Base-by-base conservation (phyloP, 2,329 filamentous ascomycete genomes). In the Fusarium acutatum region DNA sequence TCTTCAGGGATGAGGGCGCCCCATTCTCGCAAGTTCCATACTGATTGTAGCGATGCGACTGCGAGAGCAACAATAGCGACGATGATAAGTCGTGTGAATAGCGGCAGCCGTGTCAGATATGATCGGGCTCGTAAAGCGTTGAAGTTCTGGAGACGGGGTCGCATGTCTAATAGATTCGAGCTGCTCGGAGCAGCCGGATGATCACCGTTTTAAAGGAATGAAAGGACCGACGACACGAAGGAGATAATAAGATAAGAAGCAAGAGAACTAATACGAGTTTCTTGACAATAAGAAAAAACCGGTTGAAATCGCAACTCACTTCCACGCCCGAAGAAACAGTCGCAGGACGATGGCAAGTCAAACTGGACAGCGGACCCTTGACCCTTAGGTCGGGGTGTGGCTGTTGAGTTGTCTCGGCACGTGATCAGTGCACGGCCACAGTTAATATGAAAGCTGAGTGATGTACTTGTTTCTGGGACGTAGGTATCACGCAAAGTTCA, bases 31-130 rank as follows among this genome's bases (percentile, higher is more conserved):
- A 97, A 81, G 80, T 93, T 88, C 90, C 92, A 95, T 14, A 91
- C 84, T 22, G 89, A 87, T 77, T 93, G 92, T 43, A 95, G 81
- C 49, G 91, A 88, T 12, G 92, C 85, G 40, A 94, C 77, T 90
- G 92, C 97, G 47, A 81, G 74, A 8, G 67, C 71, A 37, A 93
- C 79, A 64, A 97, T 93, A 49, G 91, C 83, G 8, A 91, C 78
- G 26, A 95, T 81, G 20, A 95, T 88, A 24, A 88, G 82, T 57
- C 95, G 90, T 32, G 96, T 98, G 80, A 96, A 95, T 4, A 98
- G 86, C 40, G 96, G 96, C n/a, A 98, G 87, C 54, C 95, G 92
- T 68, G 94, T 86, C 74, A 97, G 79, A 81, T 97, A 98, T 14
- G 93, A 94, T 74, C 94, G 92, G 77, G 95, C 88, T 75, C 94